Evolutionary conservation across 2,329 filamentous ascomycete genomes (phyloP).

Genomic region (Hypoxylon sp.): DNA sequence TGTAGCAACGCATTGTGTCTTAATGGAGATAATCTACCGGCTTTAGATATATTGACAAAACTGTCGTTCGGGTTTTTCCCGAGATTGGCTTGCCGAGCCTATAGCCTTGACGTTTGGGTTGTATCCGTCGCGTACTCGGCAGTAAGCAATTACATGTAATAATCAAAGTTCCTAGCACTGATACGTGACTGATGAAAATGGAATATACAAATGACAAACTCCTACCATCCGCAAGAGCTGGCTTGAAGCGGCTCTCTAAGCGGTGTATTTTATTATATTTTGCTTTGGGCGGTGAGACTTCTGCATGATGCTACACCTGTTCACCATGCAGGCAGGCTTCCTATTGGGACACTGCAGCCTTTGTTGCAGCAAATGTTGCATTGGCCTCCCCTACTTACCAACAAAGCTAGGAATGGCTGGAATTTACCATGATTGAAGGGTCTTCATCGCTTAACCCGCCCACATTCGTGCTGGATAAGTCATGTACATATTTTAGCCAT

Average conservation of each 20-base stretch:
- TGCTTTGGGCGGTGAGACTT: slow-evolving; percentile 45
- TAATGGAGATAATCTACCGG: not conserved
- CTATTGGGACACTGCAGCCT: slow-evolving; percentile 45
- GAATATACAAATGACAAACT: slow-evolving; percentile 1
- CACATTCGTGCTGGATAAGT: slow-evolving; percentile 16
- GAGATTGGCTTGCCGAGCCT: not conserved
- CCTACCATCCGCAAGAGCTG: slow-evolving; percentile 14
- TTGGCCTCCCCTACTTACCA: slow-evolving; percentile 37
- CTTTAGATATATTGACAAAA: not conserved
- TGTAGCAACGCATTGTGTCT: not conserved
- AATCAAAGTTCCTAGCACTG: slow-evolving; percentile 9
- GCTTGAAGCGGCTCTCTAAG: slow-evolving; percentile 20
- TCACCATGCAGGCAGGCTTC: slow-evolving; percentile 44
- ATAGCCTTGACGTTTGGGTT: not conserved
- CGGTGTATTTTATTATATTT: slow-evolving; percentile 35
- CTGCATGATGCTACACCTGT: slow-evolving; percentile 47
- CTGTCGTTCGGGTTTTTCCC: not conserved
- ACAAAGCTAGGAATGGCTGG: slow-evolving; percentile 13
- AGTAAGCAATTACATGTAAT: slow-evolving; percentile 13
- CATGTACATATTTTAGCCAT: slow-evolving; percentile 22
- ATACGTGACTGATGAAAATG: slow-evolving; percentile 12
- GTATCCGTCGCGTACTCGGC: slow-evolving; percentile 9
- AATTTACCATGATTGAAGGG: not conserved
- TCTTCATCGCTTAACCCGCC: slow-evolving; percentile 8
- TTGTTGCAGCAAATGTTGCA: slow-evolving; percentile 45